Conservation (phyloP, 371 early-diverging fungal species). For the Mucor circinelloides region DNA sequence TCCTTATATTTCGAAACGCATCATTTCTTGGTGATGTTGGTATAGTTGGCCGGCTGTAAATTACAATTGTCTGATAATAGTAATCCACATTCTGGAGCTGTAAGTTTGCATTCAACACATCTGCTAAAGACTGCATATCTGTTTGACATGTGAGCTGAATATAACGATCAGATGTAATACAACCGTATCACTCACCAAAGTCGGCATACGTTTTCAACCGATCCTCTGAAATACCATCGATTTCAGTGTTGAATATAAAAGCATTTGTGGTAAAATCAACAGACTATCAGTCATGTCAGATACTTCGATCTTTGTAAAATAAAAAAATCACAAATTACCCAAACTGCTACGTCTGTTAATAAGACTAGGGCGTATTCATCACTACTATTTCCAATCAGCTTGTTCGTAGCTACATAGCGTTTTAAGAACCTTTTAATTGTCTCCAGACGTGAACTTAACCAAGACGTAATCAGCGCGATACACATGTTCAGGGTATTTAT, state of each 20-base stretch:
- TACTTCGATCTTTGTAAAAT: no score
- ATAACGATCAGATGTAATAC: not conserved
- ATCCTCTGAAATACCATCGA: not conserved
- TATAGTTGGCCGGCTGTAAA: slow-evolving; percentile 7
- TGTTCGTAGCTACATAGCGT: slow-evolving; percentile 5
- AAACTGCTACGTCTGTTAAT: slow-evolving; percentile 1
- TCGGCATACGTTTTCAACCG: not conserved
- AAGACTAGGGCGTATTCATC: slow-evolving; percentile 13
- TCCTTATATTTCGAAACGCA: not conserved
- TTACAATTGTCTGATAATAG: slow-evolving; percentile 8
- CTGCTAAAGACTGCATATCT: slow-evolving; percentile 8
- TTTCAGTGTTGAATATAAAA: not conserved
- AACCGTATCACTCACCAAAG: not conserved
- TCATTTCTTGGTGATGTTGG: not conserved
- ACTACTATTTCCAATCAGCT: slow-evolving; percentile 3
- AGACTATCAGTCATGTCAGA: not conserved
- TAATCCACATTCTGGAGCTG: not conserved
- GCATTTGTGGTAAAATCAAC: not conserved
- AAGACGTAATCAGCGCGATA: not conserved
- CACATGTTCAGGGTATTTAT: not conserved
- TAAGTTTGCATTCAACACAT: not conserved
- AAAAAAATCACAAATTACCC: not conserved
- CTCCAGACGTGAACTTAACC: slow-evolving; percentile 8
- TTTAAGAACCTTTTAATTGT: slow-evolving; percentile 10
- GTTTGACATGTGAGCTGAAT: not conserved